Evolutionary conservation across 2,329 filamentous ascomycete species (phyloP), one percentile per base, ranked within the genome.

Genomic region (Epichloe bromicola): DNA sequence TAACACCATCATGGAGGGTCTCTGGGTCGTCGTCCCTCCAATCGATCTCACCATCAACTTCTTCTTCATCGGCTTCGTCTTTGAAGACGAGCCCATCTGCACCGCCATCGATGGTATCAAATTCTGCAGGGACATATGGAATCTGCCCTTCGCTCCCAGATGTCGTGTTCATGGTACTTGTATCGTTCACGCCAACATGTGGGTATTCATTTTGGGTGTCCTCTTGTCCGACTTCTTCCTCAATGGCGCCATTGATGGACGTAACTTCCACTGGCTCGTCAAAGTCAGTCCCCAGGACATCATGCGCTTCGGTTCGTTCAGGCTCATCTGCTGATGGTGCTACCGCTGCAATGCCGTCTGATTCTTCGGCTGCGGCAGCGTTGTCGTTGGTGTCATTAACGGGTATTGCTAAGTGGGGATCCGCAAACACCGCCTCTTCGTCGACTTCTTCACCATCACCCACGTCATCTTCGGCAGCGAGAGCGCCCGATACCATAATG

Each of bases 101-200:
- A 8, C 23, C 36, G 34, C 23, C 26, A 17, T 23, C n/a, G 19
- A 53, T 17, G 5, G 30, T 40, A 5, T 17, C 41, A 11, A 36
- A 8, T 30, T 40, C 48, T 37, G 14, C 46, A 37, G 41, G 37
- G 12, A 33, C 48, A 23, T 34, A 36, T 50, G 23, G 61, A 66
- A 63, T 63, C 55, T 65, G 61, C 53, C 64, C 63, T 51, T 65
- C 64, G 58, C 65, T 66, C 51, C 57, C 47, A 15, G 46, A 8
- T 12, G 46, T 46, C 33, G 42, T 39, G 8, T 47, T 54, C 23
- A 30, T 50, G 10, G 49, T 51, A 19, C 43, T 51, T 7, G 23
- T 47, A 40, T 50, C 50, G 14, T 45, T 33, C 15, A 23, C 42
- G 11, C 12, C 40, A 17, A 36, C 41, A n/a, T 8, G 19, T 8